Evolutionary conservation across 108 stramenopile species (phyloP).

Genomic region (Nitzschia putrida): DNA sequence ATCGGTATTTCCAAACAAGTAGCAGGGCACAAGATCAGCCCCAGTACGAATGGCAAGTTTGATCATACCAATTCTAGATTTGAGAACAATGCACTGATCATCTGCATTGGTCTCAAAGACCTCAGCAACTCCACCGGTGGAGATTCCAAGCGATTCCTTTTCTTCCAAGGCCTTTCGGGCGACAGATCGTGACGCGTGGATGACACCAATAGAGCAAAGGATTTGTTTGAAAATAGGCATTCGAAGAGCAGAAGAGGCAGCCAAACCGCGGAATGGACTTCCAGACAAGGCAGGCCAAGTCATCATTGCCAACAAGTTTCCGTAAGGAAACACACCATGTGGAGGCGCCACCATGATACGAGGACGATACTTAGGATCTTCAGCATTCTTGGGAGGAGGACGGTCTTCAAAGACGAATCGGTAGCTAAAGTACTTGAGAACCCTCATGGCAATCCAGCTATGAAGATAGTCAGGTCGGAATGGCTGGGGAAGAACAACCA

Average conservation of each 20-base stretch:
- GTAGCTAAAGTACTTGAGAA: conserved; percentile 45
- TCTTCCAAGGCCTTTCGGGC: conserved; percentile 33
- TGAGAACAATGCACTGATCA: conserved; percentile 42
- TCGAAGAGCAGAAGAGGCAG: conserved; percentile 40
- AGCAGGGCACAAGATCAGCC: conserved; percentile 54
- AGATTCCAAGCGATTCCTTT: conserved; percentile 40
- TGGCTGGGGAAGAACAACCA: conserved; percentile 44
- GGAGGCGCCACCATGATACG: conserved; percentile 47
- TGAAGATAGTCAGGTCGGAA: conserved; percentile 29
- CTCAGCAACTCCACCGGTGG: conserved; percentile 57
- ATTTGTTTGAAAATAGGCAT: conserved; percentile 54
- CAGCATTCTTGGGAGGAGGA: conserved; percentile 3
- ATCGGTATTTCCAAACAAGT: conserved; percentile 57
- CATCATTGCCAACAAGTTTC: conserved; percentile 41
- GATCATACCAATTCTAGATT: conserved; percentile 49
- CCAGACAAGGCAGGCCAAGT: conserved; percentile 35
- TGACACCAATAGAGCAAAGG: conserved; percentile 36
- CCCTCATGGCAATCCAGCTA: conserved; percentile 35
- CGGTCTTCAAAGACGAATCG: conserved; percentile 35
- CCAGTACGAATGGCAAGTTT: conserved; percentile 62
- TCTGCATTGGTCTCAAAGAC: conserved; percentile 47
- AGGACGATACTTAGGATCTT: conserved; percentile 28
- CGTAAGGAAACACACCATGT: conserved; percentile 52
- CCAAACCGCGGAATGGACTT: conserved; percentile 36
- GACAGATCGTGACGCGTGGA: conserved; percentile 39